Base-by-base conservation (phyloP, 768 basidiomycete genomes). In the Russula sp. region DNA sequence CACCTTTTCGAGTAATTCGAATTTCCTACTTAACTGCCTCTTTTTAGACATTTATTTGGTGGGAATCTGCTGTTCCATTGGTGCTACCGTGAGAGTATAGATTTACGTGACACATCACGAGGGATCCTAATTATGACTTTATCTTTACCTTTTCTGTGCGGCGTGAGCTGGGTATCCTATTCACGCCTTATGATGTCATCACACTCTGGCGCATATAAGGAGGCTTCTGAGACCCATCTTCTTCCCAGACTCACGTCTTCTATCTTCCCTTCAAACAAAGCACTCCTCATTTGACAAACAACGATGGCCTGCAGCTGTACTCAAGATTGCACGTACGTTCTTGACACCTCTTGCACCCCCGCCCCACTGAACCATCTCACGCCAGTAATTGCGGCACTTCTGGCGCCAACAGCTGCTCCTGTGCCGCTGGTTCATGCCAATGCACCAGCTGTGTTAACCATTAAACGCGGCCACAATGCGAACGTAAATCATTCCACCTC, bases 381-480 rank as follows among this genome's bases (percentile, higher is more conserved):
- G 7, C n/a, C 44, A 67, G 67, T 28, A 18, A 34, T 20, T 67
- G 67, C 50, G 59, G 59, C 46, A 0, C 56, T 49, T 0, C 65
- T 22, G 32, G 20, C 44, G 59, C 20, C 56, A 54, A 50, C 61
- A 48, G 4, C 22, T 67, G 67, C 59, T 2, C 9, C 20, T 67
- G 67, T 44, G 4, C 56, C 18, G 18, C 64, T 40, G 60, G 56
- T 11, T 2, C 51, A 13, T 67, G 67, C 38, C 16, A 24, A 32
- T 67, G 67, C 67, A 9, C n/a, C 30, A 34, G 1, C 60, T 67
- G 67, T 24, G 24, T 40, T 20, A 66, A 66, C 44, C 59, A 66
- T 40, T 20, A 66, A 66, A 36, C 59, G 62, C 64, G 24, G 42
- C 18, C 65, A 51, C 40, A 8, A 13, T 6, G 3, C 22, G 28